phyloP scores from a whole-genome alignment of 192 early-diverging fungal species.

The Podila clonocystis region DNA sequence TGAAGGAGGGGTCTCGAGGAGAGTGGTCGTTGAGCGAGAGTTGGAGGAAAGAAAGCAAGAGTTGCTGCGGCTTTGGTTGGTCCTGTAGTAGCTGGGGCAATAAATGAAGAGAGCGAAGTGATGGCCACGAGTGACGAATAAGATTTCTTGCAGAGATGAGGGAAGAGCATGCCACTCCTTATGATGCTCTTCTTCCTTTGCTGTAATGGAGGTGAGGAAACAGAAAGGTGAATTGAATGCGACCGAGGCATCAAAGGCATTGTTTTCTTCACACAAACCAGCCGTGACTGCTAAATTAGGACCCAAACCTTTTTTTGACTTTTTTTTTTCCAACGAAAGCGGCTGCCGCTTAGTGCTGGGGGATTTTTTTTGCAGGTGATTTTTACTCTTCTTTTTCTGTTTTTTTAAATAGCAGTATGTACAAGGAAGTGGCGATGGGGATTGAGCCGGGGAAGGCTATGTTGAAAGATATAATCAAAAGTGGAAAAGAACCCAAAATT shows the following conservation, averaged over 20 bases:
- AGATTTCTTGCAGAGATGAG: background rate
- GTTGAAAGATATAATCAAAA: background rate
- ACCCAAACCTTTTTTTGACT: too few species aligned
- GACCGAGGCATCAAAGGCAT: background rate
- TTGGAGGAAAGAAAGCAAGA: background rate
- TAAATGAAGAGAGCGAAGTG: background rate
- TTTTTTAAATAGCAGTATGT: too few species aligned
- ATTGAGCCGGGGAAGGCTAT: too few species aligned
- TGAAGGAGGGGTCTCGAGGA: background rate
- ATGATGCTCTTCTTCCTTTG: background rate
- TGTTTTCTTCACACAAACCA: background rate
- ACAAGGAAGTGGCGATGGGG: too few species aligned
- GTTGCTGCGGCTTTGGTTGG: too few species aligned
- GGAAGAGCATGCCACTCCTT: background rate
- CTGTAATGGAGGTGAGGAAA: background rate
- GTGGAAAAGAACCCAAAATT: background rate
- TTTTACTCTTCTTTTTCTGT: background rate
- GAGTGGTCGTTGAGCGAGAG: background rate
- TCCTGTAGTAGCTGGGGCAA: too few species aligned
- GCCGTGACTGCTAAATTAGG: background rate
- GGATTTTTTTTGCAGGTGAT: too few species aligned
- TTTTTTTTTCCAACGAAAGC: too few species aligned
- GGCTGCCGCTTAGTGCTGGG: too few species aligned
- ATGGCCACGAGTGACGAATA: constrained; percentile 1
- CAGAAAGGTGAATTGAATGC: background rate